Evolutionary conservation across 257 asterid species (phyloP).

Genomic region (Capsicum chinense): DNA sequence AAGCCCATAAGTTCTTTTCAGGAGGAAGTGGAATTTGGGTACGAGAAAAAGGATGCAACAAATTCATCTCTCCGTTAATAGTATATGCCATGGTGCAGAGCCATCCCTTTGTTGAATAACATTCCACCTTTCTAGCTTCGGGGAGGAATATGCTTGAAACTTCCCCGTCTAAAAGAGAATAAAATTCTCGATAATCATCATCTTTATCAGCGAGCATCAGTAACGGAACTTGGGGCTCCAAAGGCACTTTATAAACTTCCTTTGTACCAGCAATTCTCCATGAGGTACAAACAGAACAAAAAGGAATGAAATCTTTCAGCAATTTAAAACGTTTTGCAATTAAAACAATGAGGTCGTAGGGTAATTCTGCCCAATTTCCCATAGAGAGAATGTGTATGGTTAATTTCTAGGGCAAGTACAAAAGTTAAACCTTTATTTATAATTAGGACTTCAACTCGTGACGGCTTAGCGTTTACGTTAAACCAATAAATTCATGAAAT

Average conservation of each 20-base stretch:
- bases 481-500: neutral
- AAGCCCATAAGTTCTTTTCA: neutral
- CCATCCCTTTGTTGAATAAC: constrained; percentile 3
- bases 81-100: neutral
- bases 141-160: neutral
- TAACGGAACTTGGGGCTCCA: neutral
- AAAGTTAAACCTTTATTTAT: neutral
- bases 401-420: neutral
- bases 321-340: neutral
- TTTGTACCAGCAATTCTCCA: neutral
- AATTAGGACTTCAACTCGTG: neutral
- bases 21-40: neutral
- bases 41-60: constrained; percentile 14
- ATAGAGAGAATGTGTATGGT: neutral
- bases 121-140: neutral
- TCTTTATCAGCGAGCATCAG: neutral
- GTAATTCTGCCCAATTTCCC: neutral
- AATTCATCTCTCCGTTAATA: neutral
- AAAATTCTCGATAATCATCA: constrained; percentile 3
- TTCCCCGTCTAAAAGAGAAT: neutral
- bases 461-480: neutral
- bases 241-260: neutral
- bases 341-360: neutral
- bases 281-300: neutral
- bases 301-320: neutral